A percentile compares a stretch with the other conserved stretches of the same genome.
phyloP scores from a whole-genome alignment of 805 yeast genomes.

The Yarrowia sp. region DNA sequence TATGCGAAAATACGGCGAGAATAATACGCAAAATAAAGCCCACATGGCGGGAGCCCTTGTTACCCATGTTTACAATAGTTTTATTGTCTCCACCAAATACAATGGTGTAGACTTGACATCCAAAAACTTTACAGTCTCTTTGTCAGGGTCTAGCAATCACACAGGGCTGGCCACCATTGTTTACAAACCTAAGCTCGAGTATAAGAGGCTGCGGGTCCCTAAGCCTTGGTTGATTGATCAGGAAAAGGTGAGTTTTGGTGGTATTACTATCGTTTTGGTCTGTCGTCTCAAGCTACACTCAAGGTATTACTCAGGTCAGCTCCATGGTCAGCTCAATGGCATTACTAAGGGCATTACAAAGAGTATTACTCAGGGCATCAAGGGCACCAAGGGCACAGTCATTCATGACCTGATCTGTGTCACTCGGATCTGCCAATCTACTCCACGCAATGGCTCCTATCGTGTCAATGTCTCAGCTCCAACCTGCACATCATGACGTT shows the following conservation, averaged over 20 bases:
- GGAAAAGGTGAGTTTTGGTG: slow-evolving; percentile 18
- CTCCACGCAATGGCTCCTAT: no score
- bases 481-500: slow-evolving; percentile 1
- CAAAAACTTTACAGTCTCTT: slow-evolving; percentile 25
- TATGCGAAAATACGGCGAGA: no score
- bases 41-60: no score
- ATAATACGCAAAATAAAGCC: no score
- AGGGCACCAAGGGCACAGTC: no score
- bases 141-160: slow-evolving; percentile 26
- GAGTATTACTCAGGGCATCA: no score
- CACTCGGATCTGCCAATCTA: no score
- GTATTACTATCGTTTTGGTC: no score
- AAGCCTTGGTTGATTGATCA: neutral
- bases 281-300: neutral
- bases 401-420: no score
- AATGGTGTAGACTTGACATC: slow-evolving; percentile 7
- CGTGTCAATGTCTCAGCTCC: neutral
- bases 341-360: no score
- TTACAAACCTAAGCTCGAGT: slow-evolving; percentile 1
- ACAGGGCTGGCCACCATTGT: slow-evolving; percentile 23
- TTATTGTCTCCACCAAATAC: slow-evolving; percentile 25
- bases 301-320: no score
- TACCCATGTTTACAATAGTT: slow-evolving; percentile 15
- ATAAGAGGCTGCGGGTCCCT: slow-evolving; percentile 15
- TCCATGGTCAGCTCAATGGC: no score